These are phyloP conservation scores for Serendipita indica DNA, from an alignment of 768 basidiomycete species.

Conservation along the genomic window DNA sequence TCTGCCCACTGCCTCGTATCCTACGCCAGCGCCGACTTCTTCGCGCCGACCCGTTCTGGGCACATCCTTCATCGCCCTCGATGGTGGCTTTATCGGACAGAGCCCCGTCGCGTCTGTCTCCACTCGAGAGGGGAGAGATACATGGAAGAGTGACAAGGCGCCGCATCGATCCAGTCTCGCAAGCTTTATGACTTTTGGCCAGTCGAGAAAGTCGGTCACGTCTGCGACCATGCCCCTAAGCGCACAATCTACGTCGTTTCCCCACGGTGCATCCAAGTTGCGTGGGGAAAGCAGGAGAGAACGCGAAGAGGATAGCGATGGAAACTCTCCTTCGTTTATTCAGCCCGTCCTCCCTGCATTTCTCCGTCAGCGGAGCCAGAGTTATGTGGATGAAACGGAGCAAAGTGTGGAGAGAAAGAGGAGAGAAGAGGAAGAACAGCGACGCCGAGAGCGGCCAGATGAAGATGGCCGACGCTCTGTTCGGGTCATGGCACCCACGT, in stretches of 20 bases:
- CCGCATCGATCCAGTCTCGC: neutral
- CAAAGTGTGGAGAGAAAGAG: neutral
- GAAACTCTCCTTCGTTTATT: neutral
- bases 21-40: neutral
- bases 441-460: neutral
- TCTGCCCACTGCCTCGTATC: neutral
- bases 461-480: neutral
- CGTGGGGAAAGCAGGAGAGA: neutral
- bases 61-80: neutral
- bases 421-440: neutral
- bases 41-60: neutral
- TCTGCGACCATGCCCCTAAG: neutral
- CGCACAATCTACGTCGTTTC: neutral
- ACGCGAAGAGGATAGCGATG: neutral
- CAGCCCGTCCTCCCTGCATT: neutral
- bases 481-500: neutral
- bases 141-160: neutral
- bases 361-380: conserved; percentile 3
- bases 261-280: conserved; percentile 5
- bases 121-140: neutral
- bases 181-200: conserved; percentile 8
- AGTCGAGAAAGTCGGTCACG: neutral
- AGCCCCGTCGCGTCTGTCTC: conserved; percentile 1
- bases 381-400: conserved; percentile 3
- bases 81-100: conserved; percentile 6